Percentiles rank a stretch among this genome's conserved stretches.
Conservation (phyloP, 169 alveolate genomes). For the Cryptosporidium muris region DNA sequence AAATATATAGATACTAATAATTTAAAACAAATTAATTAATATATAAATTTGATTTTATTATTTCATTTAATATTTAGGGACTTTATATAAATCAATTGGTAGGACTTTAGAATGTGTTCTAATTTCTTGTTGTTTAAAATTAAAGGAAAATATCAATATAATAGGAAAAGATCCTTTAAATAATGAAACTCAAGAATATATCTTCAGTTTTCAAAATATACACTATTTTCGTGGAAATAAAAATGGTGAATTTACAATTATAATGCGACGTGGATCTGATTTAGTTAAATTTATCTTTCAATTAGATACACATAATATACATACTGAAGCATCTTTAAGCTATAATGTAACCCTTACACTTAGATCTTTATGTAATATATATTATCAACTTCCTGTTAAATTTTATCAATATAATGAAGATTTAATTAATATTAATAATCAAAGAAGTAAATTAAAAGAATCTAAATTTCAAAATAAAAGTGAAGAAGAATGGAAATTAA, state of each 20-base stretch:
- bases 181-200: slow-evolving; percentile 33
- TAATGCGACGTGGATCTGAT: slow-evolving; percentile 24
- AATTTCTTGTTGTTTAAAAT: slow-evolving; percentile 12
- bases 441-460: background rate
- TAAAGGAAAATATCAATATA: slow-evolving; percentile 23
- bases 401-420: slow-evolving; percentile 27
- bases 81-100: slow-evolving; percentile 43
- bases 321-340: slow-evolving; percentile 13
- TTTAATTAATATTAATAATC: background rate
- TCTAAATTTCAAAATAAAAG: background rate
- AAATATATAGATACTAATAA: too few relatives aligned
- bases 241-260: slow-evolving; percentile 39
- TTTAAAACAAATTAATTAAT: background rate
- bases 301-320: slow-evolving; percentile 28
- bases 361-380: slow-evolving; percentile 45
- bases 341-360: slow-evolving; percentile 55
- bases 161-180: slow-evolving; percentile 22
- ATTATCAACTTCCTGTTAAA: slow-evolving; percentile 49
- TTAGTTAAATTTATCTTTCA: slow-evolving; percentile 43
- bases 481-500: slow-evolving; percentile 34
- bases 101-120: slow-evolving; percentile 32
- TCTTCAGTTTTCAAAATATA: slow-evolving; percentile 37
- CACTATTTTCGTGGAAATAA: slow-evolving; percentile 22
- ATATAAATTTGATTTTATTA: background rate
- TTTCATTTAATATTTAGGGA: slow-evolving; percentile 11